These are phyloP conservation scores for Vigna mungo DNA, from an alignment of 306 rosid genomes.

Conservation along the genomic window DNA sequence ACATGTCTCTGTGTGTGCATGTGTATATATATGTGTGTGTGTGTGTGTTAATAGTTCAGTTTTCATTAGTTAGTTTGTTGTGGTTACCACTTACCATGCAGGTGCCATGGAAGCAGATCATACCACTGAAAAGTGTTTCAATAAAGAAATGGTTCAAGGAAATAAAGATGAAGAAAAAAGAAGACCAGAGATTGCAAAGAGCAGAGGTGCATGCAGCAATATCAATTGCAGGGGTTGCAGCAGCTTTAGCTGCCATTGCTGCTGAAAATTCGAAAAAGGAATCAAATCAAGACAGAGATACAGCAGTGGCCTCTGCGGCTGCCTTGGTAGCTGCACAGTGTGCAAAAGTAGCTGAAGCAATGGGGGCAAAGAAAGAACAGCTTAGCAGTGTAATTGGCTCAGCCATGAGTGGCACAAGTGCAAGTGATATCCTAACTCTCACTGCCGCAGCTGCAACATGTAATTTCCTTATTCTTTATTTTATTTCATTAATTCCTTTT, in stretches of 20 bases:
- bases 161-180: conserved; percentile 73
- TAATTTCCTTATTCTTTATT: conserved; percentile 35
- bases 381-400: conserved; percentile 68
- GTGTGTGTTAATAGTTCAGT: conserved; percentile 14
- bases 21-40: background rate
- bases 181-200: conserved; percentile 75
- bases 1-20: background rate
- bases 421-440: conserved; percentile 83
- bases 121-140: conserved; percentile 72
- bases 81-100: conserved; percentile 40
- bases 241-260: conserved; percentile 89
- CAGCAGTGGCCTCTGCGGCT: conserved; percentile 90
- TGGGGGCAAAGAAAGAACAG: conserved; percentile 86
- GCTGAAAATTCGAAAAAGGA: conserved; percentile 62
- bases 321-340: conserved; percentile 89
- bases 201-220: conserved; percentile 97
- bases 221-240: conserved; percentile 92
- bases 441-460: conserved; percentile 94
- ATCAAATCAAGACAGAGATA: conserved; percentile 60
- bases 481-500: background rate
- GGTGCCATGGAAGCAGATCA: conserved; percentile 86
- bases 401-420: conserved; percentile 70
- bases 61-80: background rate
- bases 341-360: conserved; percentile 91
- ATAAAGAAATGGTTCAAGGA: conserved; percentile 91